Percentiles rank a stretch among this genome's conserved stretches.
Conservation (phyloP, 768 basidiomycete species). For the Tulasnella sp. region DNA sequence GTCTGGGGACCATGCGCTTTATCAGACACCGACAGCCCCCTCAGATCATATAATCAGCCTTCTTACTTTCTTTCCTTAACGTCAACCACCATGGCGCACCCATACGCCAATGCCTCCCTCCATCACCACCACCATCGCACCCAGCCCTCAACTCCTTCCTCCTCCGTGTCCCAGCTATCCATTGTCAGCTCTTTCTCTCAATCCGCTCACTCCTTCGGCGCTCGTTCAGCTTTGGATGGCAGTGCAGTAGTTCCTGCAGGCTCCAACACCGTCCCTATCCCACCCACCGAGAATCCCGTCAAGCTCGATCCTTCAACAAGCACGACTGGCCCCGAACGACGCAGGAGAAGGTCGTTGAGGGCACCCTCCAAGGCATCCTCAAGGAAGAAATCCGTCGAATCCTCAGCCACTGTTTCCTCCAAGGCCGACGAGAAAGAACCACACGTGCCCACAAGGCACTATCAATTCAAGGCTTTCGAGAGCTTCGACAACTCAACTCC, state of each 20-base stretch:
- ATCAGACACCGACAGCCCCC: too few relatives aligned
- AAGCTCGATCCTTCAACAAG: neutral
- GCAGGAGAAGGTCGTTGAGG: neutral
- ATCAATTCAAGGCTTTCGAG: constrained; percentile 12
- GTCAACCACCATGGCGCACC: constrained; percentile 3
- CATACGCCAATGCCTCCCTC: neutral
- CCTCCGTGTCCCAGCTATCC: neutral
- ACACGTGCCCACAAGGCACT: constrained; percentile 6
- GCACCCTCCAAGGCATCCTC: neutral
- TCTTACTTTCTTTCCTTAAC: too few relatives aligned
- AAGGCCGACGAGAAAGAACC: constrained; percentile 1
- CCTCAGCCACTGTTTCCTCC: neutral
- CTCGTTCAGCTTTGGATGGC: neutral
- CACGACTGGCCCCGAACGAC: neutral
- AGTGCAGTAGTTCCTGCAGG: too few relatives aligned
- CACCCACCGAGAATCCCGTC: neutral
- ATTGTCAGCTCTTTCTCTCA: neutral
- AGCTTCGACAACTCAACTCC: neutral
- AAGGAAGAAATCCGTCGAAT: neutral
- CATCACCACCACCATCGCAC: neutral
- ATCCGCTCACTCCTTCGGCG: neutral
- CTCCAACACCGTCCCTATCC: neutral
- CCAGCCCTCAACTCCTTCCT: constrained; percentile 9
- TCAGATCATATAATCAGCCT: too few relatives aligned
- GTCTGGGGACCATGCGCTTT: too few relatives aligned